A percentile compares a stretch with the other conserved stretches of the same genome.
Evolutionary conservation across 2,329 filamentous ascomycete species (phyloP).

Genomic region (Arthroderma sp.): DNA sequence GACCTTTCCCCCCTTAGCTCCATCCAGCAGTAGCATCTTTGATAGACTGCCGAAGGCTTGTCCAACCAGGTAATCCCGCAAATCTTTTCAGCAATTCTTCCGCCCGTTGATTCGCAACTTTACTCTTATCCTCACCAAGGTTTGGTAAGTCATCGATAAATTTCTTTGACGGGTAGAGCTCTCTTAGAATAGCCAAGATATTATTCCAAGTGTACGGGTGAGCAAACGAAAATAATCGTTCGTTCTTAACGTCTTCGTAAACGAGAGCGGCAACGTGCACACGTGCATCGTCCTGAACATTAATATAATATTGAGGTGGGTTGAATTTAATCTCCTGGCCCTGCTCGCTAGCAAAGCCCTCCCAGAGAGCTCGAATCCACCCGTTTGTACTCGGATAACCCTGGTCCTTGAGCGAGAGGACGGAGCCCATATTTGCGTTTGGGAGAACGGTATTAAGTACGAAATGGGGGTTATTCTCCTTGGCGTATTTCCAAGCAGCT

Average conservation of each 20-base stretch:
- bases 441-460: slow-evolving; percentile 30
- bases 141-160: neutral
- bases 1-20: too few species aligned
- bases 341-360: slow-evolving; percentile 4
- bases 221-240: slow-evolving; percentile 1
- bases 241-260: neutral
- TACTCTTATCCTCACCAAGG: too few species aligned
- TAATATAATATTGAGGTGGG: neutral
- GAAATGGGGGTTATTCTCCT: slow-evolving; percentile 32
- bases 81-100: too few species aligned
- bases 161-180: neutral
- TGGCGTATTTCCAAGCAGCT: slow-evolving; percentile 34
- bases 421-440: slow-evolving; percentile 16
- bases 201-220: neutral
- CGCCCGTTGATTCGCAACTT: too few species aligned
- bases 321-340: too few species aligned
- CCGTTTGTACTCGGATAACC: slow-evolving; percentile 7
- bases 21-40: too few species aligned
- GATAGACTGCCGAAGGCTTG: too few species aligned
- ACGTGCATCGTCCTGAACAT: neutral
- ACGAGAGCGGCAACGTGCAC: neutral
- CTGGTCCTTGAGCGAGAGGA: slow-evolving; percentile 17
- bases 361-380: slow-evolving; percentile 12
- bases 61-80: too few species aligned
- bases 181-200: neutral